phyloP scores from a whole-genome alignment of 1,284 basidiomycete species.

The Bjerkandera adusta region DNA sequence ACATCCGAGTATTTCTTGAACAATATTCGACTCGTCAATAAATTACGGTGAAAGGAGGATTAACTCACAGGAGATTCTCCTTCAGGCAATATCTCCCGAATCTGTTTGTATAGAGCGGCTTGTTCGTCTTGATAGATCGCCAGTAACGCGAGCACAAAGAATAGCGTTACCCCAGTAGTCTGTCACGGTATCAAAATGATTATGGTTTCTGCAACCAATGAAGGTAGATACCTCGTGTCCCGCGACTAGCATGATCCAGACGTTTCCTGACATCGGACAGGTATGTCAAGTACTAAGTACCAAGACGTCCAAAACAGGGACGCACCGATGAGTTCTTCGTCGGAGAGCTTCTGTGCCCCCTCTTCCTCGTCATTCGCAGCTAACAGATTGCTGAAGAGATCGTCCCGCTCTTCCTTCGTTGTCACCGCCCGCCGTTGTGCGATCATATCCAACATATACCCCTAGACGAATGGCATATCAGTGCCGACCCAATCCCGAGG shows the following conservation, averaged over 20 bases:
- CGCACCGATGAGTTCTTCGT: slow-evolving; percentile 48
- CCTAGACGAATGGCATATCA: slow-evolving; percentile 33
- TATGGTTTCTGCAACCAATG: no score
- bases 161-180: slow-evolving; percentile 54
- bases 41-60: no score
- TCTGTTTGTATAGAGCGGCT: slow-evolving; percentile 55
- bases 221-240: slow-evolving; percentile 65
- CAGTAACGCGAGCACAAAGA: slow-evolving; percentile 51
- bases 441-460: slow-evolving; percentile 57
- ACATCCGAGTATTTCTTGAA: slow-evolving; percentile 16
- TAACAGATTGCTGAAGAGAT: slow-evolving; percentile 53
- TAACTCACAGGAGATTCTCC: no score
- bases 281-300: no score
- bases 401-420: slow-evolving; percentile 42
- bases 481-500: no score
- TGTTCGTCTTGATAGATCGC: slow-evolving; percentile 62
- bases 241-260: background rate
- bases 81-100: slow-evolving; percentile 41
- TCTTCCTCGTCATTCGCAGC: slow-evolving; percentile 41
- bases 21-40: no score
- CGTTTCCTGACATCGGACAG: no score
- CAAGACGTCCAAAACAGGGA: no score
- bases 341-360: slow-evolving; percentile 36
- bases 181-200: no score
- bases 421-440: slow-evolving; percentile 36